phyloP scores from a whole-genome alignment of 306 rosid species.

The Castanea sativa region DNA sequence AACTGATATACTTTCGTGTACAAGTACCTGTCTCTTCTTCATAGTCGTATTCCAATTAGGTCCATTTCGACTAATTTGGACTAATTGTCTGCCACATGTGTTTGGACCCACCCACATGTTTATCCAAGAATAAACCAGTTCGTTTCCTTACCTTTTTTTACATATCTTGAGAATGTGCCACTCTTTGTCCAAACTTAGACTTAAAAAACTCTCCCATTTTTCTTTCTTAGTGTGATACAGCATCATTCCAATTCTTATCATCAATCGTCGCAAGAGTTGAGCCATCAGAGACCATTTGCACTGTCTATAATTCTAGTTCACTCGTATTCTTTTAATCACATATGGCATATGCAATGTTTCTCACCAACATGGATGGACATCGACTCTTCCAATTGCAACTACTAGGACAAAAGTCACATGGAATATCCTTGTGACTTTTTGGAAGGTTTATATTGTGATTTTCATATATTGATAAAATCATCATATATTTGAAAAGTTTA shows the following conservation, averaged over 20 bases:
- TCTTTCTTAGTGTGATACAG: background rate
- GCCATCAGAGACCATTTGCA: background rate
- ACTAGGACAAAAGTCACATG: background rate
- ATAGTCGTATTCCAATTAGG: background rate
- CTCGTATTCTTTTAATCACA: too few relatives aligned
- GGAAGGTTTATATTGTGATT: background rate
- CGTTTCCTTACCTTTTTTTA: background rate
- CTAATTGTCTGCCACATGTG: conserved; percentile 16
- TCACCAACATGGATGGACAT: background rate
- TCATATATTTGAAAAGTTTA: too few relatives aligned
- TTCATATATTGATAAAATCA: too few relatives aligned
- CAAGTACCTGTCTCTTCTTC: background rate
- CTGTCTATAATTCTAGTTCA: background rate
- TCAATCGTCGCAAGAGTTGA: background rate
- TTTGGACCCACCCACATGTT: background rate
- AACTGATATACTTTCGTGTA: too few relatives aligned
- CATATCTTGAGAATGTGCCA: background rate
- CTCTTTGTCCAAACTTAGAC: background rate
- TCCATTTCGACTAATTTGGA: conserved; percentile 8
- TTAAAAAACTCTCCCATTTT: background rate
- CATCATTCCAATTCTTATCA: background rate
- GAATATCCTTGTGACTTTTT: background rate
- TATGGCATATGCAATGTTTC: too few relatives aligned
- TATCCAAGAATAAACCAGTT: background rate
- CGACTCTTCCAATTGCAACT: background rate